Conservation (phyloP, 78 protist genomes). For the Cavenderia fasciculata region DNA sequence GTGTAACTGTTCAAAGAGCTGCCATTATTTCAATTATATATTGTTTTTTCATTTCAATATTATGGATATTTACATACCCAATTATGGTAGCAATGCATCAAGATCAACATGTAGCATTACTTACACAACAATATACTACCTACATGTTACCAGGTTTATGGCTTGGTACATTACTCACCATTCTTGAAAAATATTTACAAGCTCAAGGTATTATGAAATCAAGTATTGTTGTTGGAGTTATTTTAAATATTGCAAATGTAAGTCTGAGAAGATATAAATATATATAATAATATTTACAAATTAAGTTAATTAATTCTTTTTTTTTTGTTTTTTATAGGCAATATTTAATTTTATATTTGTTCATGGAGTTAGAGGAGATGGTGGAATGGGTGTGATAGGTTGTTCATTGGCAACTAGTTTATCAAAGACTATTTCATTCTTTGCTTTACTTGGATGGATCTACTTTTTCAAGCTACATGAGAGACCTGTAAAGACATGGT, state of each 20-base stretch:
- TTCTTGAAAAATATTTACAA: constrained; percentile 59
- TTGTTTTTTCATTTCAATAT: constrained; percentile 9
- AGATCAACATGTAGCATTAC: constrained; percentile 7
- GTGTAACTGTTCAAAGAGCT: constrained; percentile 48
- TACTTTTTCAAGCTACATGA: constrained; percentile 10
- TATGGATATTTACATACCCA: constrained; percentile 64
- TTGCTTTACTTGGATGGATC: neutral
- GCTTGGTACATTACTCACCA: constrained; percentile 15
- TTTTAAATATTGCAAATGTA: constrained; percentile 60
- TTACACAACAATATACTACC: constrained; percentile 3
- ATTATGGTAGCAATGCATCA: constrained; percentile 37
- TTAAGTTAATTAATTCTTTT: no score
- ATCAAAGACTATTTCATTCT: neutral
- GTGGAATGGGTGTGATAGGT: constrained; percentile 56
- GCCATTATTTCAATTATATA: neutral
- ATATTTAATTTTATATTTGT: constrained; percentile 49
- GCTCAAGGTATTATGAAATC: constrained; percentile 68
- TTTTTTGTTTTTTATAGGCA: no score
- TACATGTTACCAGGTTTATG: constrained; percentile 67
- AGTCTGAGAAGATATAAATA: no score
- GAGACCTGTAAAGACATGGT: constrained; percentile 30
- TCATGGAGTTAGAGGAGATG: constrained; percentile 33
- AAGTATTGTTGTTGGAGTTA: constrained; percentile 44
- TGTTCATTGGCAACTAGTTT: constrained; percentile 46
- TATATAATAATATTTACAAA: no score